phyloP scores from a whole-genome alignment of 2,329 filamentous ascomycete species.

The Dryadomyces quercivorus region DNA sequence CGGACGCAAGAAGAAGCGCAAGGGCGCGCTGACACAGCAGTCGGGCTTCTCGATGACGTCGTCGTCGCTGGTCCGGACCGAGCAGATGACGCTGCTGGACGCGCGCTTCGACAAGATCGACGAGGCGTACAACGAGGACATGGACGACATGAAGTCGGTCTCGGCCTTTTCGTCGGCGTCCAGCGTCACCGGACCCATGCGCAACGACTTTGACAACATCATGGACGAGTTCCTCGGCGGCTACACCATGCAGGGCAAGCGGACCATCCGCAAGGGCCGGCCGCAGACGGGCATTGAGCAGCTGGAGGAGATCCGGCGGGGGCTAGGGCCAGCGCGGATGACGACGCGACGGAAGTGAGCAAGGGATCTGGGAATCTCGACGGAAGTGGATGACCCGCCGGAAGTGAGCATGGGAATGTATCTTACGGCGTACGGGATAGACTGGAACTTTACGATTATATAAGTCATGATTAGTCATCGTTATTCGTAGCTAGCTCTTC shows the following conservation, averaged over 20 bases:
- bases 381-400: too few species aligned
- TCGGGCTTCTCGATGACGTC: constrained; percentile 96
- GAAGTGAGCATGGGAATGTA: too few species aligned
- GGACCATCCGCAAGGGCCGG: constrained; percentile 66
- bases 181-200: constrained; percentile 53
- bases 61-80: constrained; percentile 85
- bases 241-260: constrained; percentile 61
- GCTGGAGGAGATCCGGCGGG: constrained; percentile 77
- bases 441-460: too few species aligned
- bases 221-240: constrained; percentile 85
- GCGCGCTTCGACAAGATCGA: constrained; percentile 86
- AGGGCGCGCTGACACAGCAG: constrained; percentile 79
- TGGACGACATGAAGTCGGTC: constrained; percentile 40
- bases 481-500: too few species aligned
- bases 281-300: constrained; percentile 74
- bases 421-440: too few species aligned
- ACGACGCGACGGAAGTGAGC: background rate
- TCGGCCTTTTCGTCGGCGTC: constrained; percentile 52
- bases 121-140: constrained; percentile 51
- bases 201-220: constrained; percentile 75
- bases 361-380: too few species aligned
- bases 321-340: constrained; percentile 64
- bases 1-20: constrained; percentile 83
- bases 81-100: constrained; percentile 75
- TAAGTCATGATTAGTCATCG: too few species aligned